A percentile compares a stretch with the other conserved stretches of the same genome.
These are phyloP conservation scores for Coprinellus micaceus DNA, from an alignment of 768 basidiomycete species.

Conservation along the genomic window DNA sequence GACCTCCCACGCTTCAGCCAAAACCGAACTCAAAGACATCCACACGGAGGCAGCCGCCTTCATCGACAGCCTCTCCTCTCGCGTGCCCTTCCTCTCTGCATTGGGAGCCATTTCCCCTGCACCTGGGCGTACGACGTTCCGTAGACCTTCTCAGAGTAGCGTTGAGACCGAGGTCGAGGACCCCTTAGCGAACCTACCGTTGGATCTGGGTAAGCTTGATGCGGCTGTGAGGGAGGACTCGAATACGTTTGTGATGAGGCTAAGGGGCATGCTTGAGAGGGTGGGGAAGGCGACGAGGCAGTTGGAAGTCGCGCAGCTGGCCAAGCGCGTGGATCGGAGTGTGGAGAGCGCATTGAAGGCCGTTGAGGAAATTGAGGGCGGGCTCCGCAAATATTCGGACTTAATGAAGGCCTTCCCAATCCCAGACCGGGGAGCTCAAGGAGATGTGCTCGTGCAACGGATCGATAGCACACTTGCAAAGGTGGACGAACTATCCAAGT, in stretches of 20 bases:
- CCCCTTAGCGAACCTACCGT: constrained; percentile 8
- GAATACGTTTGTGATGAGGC: constrained; percentile 63
- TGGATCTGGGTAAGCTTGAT: constrained; percentile 47
- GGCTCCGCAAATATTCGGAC: neutral
- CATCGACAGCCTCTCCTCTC: constrained; percentile 42
- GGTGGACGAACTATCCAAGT: constrained; percentile 30
- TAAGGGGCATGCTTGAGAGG: constrained; percentile 50
- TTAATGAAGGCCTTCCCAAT: neutral
- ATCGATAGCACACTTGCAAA: constrained; percentile 29
- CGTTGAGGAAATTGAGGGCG: constrained; percentile 6
- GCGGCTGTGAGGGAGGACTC: constrained; percentile 63
- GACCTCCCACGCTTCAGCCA: too few species aligned
- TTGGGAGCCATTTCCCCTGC: constrained; percentile 15
- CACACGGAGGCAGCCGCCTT: constrained; percentile 46
- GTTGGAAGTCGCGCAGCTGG: constrained; percentile 49
- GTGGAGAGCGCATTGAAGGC: constrained; percentile 16
- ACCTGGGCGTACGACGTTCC: constrained; percentile 12
- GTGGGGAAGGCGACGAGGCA: constrained; percentile 46
- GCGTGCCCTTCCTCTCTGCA: constrained; percentile 56
- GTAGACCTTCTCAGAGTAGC: neutral
- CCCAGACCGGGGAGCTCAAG: neutral
- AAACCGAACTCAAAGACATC: constrained; percentile 26
- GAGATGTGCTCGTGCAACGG: constrained; percentile 14
- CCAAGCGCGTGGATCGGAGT: constrained; percentile 48
- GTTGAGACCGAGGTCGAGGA: constrained; percentile 7